phyloP scores from a whole-genome alignment of 805 yeast species.

The Candida nanaspora region DNA sequence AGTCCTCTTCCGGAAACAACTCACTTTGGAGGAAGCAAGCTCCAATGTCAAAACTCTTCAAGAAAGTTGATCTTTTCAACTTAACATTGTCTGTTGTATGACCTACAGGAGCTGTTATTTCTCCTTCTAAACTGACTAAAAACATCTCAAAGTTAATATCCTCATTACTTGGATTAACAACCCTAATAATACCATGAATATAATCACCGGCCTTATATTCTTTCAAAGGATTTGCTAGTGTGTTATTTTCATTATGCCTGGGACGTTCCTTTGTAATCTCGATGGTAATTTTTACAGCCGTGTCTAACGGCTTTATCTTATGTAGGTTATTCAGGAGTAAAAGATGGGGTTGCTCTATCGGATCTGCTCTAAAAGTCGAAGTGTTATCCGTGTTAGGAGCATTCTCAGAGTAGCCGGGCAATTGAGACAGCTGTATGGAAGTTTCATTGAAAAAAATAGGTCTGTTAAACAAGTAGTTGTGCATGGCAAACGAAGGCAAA shows the following conservation, averaged over 20 bases:
- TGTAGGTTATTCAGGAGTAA: conserved; percentile 21
- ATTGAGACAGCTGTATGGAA: not conserved
- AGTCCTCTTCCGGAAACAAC: not conserved
- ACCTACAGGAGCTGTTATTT: conserved; percentile 18
- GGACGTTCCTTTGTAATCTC: conserved; percentile 38
- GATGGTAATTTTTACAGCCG: conserved; percentile 19
- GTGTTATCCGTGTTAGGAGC: not conserved
- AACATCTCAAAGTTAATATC: conserved; percentile 57
- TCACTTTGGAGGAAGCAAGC: conserved; percentile 28
- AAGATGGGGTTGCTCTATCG: conserved; percentile 14
- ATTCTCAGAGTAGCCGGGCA: not conserved
- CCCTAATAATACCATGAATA: conserved; percentile 46
- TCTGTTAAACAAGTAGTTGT: conserved; percentile 32
- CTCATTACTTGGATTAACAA: conserved; percentile 32
- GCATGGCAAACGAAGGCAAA: conserved; percentile 66
- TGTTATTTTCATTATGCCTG: conserved; percentile 6
- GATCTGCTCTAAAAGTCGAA: conserved; percentile 1
- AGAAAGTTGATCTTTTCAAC: conserved; percentile 24
- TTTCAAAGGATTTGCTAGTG: conserved; percentile 29
- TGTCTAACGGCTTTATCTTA: conserved; percentile 13
- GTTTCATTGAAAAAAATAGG: conserved; percentile 2
- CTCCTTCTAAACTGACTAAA: conserved; percentile 50
- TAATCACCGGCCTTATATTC: conserved; percentile 67
- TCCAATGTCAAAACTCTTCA: conserved; percentile 43
- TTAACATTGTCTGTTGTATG: not conserved